phyloP scores from a whole-genome alignment of 768 basidiomycete species.

The Chalciporus chontae region DNA sequence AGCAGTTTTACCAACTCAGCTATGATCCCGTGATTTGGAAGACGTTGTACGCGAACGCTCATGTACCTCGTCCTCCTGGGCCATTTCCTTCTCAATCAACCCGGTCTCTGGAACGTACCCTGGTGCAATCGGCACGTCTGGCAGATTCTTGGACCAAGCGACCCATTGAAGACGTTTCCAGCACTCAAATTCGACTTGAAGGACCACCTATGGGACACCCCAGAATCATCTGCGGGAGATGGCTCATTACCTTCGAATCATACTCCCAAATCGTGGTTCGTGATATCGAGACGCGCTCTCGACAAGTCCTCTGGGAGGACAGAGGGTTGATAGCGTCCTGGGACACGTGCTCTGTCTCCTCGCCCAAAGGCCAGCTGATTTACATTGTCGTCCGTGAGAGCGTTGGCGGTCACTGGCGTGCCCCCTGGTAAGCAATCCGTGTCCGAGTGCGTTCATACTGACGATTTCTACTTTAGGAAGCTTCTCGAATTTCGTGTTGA shows the following conservation, averaged over 20 bases:
- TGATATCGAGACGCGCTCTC: neutral
- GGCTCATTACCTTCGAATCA: constrained; percentile 4
- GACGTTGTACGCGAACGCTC: constrained; percentile 2
- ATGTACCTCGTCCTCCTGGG: constrained; percentile 5
- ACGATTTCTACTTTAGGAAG: neutral
- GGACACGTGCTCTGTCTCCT: constrained; percentile 1
- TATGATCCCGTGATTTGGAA: constrained; percentile 5
- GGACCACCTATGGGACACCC: neutral
- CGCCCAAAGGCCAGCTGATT: neutral
- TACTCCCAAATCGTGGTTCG: neutral
- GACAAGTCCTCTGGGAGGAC: constrained; percentile 6
- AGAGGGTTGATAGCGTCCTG: neutral
- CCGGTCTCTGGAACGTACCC: constrained; percentile 5
- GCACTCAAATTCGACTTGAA: neutral
- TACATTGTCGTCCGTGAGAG: neutral
- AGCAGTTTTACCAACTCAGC: neutral
- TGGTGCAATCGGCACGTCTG: constrained; percentile 5
- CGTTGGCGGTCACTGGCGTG: neutral
- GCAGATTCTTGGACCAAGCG: constrained; percentile 5
- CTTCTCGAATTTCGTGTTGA: constrained; percentile 3
- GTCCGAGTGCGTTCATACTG: neutral
- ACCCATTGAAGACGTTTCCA: constrained; percentile 3
- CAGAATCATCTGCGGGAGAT: constrained; percentile 4
- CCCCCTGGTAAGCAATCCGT: neutral
- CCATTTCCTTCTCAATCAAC: constrained; percentile 6